Evolutionary conservation across 345 rosid genomes (phyloP), one percentile per base, ranked within the genome.

Genomic region (Streptanthus diversifolius): DNA sequence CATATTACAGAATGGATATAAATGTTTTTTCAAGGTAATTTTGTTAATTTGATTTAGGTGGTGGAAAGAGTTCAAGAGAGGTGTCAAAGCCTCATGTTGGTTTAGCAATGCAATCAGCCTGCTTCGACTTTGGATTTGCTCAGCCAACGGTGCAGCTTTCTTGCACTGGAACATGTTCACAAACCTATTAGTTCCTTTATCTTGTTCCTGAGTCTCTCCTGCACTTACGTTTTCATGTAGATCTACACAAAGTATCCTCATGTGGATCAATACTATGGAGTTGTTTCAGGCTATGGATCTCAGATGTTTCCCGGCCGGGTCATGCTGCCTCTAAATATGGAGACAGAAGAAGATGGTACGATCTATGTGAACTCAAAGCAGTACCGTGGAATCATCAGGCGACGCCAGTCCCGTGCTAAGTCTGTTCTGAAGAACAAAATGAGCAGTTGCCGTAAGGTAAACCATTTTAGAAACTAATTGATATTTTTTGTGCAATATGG

Each of bases 301-400:
- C 93, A 81, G 57, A 71, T 22, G 15, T 36, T 61, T 0, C 17
- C 67, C 0, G 29, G 95, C 30, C 87, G 93, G 21, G 67, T 91
- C 27, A 95, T 90, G 97, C 78, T 91, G 57, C 99, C 99, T 15
- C 70, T 91, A 76, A 87, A 82, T 69, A 68, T 88, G 83, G 67
- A 82, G 48, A 68, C 86, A 21, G 93, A 86, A 67, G 48, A 74
- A 66, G 88, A 89, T 58, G 90, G 83, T 44, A 92, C 95, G 0
- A 82, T 95, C 68, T 91, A 80, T 74, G 99, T 95, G 48, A 95
- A 95, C 75, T 88, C 97, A 32, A 95, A 95, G 82, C 99, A 95
- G 74, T 91, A 95, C 75, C 86, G 90, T 79, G 99, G 90, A 66
- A 95, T 95, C 84, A 80, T 91, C 49, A 88, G 95, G 88, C 89